These are phyloP conservation scores for Coemansia furcata DNA, from an alignment of 192 early-diverging fungal species.

Conservation along the genomic window DNA sequence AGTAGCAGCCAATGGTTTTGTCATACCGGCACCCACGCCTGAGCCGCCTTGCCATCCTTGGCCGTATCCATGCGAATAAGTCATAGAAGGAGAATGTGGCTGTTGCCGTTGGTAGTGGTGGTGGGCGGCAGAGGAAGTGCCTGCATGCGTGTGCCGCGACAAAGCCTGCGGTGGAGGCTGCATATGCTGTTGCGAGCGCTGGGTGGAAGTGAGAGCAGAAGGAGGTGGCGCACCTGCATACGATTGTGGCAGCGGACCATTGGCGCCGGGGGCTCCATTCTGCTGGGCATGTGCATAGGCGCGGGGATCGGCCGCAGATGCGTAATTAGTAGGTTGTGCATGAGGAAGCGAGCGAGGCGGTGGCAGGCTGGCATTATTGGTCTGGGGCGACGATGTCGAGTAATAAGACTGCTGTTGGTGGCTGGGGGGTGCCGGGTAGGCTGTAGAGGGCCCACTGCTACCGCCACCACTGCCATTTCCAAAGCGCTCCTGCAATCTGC, in stretches of 20 bases:
- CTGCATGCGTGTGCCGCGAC: neutral
- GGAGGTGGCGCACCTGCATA: conserved; percentile 1
- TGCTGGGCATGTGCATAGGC: conserved; percentile 8
- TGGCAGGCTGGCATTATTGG: neutral
- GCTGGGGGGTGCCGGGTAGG: neutral
- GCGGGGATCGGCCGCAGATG: conserved; percentile 16
- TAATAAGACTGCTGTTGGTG: neutral
- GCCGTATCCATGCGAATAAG: conserved; percentile 1
- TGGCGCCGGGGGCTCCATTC: neutral
- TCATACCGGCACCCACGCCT: neutral
- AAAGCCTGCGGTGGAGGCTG: neutral
- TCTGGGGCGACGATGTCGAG: neutral
- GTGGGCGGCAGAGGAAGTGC: neutral
- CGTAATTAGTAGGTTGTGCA: conserved; percentile 12
- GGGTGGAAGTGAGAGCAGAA: neutral
- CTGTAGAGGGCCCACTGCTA: neutral
- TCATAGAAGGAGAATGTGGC: conserved; percentile 12
- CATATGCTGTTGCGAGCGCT: neutral
- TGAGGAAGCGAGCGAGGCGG: neutral
- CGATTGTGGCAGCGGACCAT: neutral
- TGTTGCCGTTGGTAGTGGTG: conserved; percentile 12
- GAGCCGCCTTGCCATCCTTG: neutral
- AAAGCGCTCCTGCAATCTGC: conserved; percentile 52
- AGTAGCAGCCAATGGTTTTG: neutral
- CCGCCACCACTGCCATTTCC: conserved; percentile 8